Conservation (phyloP, 371 early-diverging fungal genomes). For the Cokeromyces recurvatus region DNA sequence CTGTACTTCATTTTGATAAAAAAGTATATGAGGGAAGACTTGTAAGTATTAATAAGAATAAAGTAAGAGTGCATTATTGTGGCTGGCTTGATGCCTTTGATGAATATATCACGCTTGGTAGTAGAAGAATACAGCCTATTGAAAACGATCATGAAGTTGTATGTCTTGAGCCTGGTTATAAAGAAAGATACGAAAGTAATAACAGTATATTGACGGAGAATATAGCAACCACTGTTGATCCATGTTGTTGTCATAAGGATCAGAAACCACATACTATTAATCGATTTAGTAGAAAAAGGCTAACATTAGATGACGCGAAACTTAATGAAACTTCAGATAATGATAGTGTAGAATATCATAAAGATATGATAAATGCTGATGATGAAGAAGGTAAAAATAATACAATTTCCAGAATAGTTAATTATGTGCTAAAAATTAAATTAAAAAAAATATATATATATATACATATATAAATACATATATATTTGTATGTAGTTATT, state of each 20-base stretch:
- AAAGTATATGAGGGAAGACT: conserved; percentile 52
- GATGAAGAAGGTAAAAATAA: conserved; percentile 16
- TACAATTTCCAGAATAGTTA: no score
- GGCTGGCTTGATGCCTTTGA: conserved; percentile 58
- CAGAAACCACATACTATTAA: no score
- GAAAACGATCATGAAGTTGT: conserved; percentile 35
- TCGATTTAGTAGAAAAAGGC: conserved; percentile 5
- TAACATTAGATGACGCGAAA: conserved; percentile 9
- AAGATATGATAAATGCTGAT: conserved; percentile 20
- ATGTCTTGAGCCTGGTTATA: conserved; percentile 41
- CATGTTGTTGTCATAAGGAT: no score
- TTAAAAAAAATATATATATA: neutral
- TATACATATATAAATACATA: neutral
- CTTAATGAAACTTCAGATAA: neutral
- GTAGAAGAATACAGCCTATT: conserved; percentile 42
- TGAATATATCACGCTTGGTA: conserved; percentile 55
- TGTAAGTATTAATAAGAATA: conserved; percentile 41
- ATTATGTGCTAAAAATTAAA: no score
- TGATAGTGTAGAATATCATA: conserved; percentile 22
- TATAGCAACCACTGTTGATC: no score
- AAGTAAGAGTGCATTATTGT: conserved; percentile 53
- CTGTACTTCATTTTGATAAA: conserved; percentile 43
- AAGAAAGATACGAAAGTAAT: conserved; percentile 39
- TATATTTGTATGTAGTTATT: neutral
- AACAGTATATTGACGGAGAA: no score